Percentiles rank a stretch among this genome's conserved stretches.
Conservation (phyloP, 768 basidiomycete genomes). For the Suillus americanus region DNA sequence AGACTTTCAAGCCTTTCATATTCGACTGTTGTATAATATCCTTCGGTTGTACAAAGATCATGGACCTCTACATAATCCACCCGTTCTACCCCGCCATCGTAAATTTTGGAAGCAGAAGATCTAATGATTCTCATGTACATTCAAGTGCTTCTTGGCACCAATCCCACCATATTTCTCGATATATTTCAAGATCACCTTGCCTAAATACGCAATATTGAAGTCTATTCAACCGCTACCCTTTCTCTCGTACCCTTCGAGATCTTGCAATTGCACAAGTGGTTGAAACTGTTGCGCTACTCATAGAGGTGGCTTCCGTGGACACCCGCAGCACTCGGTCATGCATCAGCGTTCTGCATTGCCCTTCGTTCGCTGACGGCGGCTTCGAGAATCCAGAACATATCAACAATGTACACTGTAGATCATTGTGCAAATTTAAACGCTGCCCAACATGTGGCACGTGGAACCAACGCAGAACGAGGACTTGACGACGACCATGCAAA, state of each 20-base stretch:
- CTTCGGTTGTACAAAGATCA: no score
- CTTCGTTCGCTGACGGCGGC: no score
- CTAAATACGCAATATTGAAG: slow-evolving; percentile 10
- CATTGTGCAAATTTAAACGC: no score
- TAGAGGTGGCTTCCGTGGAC: neutral
- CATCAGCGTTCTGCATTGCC: neutral
- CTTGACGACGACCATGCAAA: no score
- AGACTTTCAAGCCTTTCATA: no score
- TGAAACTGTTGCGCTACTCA: neutral
- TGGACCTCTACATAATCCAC: slow-evolving; percentile 14
- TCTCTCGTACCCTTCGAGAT: neutral
- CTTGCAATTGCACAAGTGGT: neutral
- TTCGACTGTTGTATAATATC: no score
- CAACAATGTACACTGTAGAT: no score
- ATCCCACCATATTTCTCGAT: slow-evolving; percentile 16
- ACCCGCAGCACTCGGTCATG: neutral
- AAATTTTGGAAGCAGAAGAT: neutral
- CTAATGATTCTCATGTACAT: slow-evolving; percentile 11
- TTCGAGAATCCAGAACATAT: no score
- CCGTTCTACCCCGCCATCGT: slow-evolving; percentile 13
- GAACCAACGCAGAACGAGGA: no score
- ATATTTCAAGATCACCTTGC: slow-evolving; percentile 16
- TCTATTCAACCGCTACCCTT: slow-evolving; percentile 13
- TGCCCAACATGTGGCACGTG: no score
- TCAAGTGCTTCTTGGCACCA: slow-evolving; percentile 16